Evolutionary conservation across 2,329 filamentous ascomycete species (phyloP).

Genomic region (Aureobasidium sp.): DNA sequence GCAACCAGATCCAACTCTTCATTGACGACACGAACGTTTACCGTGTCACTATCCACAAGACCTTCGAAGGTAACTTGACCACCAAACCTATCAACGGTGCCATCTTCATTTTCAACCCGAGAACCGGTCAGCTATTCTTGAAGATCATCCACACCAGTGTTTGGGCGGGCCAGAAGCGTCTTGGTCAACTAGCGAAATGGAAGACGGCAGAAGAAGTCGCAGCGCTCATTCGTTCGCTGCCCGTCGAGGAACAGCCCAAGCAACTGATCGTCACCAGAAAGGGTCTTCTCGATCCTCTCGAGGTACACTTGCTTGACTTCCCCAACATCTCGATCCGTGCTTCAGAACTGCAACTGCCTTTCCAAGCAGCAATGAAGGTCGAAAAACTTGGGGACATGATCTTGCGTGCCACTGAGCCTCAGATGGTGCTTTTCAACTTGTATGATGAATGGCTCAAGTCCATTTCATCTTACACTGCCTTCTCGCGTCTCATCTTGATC

Average conservation of each 20-base stretch:
- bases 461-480: slow-evolving; percentile 96
- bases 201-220: slow-evolving; percentile 99
- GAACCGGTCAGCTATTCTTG: slow-evolving; percentile 92
- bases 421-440: slow-evolving; percentile 98
- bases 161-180: slow-evolving; percentile 98
- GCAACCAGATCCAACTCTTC: slow-evolving; percentile 97
- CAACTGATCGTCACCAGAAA: slow-evolving; percentile 98
- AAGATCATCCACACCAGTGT: slow-evolving; percentile 99
- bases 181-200: slow-evolving; percentile 97
- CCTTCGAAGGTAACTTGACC: slow-evolving; percentile 96
- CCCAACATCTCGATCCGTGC: slow-evolving; percentile 98
- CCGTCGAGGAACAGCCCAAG: slow-evolving; percentile 96
- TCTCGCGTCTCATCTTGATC: slow-evolving; percentile 90
- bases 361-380: slow-evolving; percentile 99
- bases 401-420: slow-evolving; percentile 91
- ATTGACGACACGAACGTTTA: slow-evolving; percentile 99
- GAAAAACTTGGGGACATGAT: slow-evolving; percentile 99
- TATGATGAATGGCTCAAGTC: slow-evolving; percentile 99
- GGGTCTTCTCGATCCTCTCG: slow-evolving; percentile 90
- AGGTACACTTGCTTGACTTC: slow-evolving; percentile 96
- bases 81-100: slow-evolving; percentile 99
- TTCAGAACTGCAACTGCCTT: slow-evolving; percentile 91
- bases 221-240: slow-evolving; percentile 87
- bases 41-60: slow-evolving; percentile 99
- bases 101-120: slow-evolving; percentile 99